Conservation (phyloP, 192 early-diverging fungal species). For the Coemansia sp. region DNA sequence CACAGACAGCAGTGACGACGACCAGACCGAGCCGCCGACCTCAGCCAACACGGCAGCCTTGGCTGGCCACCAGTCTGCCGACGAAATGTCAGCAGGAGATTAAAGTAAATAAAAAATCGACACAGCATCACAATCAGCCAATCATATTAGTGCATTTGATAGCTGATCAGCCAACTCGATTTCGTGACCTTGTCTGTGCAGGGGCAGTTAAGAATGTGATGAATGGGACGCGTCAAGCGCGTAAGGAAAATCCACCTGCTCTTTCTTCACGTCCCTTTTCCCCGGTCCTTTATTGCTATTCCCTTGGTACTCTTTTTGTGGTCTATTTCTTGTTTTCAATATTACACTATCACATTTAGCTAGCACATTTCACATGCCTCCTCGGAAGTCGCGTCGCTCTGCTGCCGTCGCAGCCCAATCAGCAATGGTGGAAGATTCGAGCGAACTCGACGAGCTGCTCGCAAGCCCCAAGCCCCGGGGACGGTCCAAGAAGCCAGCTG, state of each 20-base stretch:
- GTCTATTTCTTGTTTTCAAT: constrained; percentile 1
- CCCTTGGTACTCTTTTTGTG: constrained; percentile 1
- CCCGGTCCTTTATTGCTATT: constrained; percentile 7
- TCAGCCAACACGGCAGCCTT: constrained; percentile 70
- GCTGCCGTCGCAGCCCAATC: constrained; percentile 11
- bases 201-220: neutral
- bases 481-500: neutral
- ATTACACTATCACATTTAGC: neutral
- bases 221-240: constrained; percentile 4
- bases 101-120: neutral
- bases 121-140: neutral
- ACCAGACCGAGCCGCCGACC: constrained; percentile 16
- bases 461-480: neutral
- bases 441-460: neutral
- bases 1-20: constrained; percentile 11
- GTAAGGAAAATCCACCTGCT: neutral
- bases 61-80: constrained; percentile 53
- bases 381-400: constrained; percentile 14
- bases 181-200: neutral
- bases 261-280: constrained; percentile 5
- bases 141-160: neutral
- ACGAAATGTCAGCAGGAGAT: constrained; percentile 11
- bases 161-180: constrained; percentile 9
- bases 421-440: constrained; percentile 8
- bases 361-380: constrained; percentile 12